Percentiles rank a stretch among this genome's conserved stretches.
These are phyloP conservation scores for Senna siamea DNA, from an alignment of 306 rosid species.

Conservation along the genomic window DNA sequence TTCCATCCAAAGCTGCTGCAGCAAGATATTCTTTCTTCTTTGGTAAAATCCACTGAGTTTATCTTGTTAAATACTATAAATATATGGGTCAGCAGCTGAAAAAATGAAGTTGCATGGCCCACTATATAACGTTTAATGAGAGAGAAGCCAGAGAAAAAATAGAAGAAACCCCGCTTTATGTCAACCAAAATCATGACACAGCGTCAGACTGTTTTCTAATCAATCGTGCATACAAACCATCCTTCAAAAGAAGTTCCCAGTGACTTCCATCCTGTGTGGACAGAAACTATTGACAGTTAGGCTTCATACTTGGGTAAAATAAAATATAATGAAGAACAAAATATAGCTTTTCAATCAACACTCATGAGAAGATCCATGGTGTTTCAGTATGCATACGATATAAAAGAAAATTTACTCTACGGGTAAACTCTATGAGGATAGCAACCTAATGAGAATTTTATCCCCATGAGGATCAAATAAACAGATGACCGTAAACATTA, in stretches of 20 bases:
- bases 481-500: too few species aligned
- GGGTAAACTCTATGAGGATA: not conserved
- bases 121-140: slow-evolving; percentile 35
- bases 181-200: slow-evolving; percentile 54
- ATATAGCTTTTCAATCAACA: slow-evolving; percentile 28
- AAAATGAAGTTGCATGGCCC: slow-evolving; percentile 43
- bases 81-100: slow-evolving; percentile 44
- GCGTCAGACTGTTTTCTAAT: slow-evolving; percentile 84
- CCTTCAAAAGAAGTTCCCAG: slow-evolving; percentile 73
- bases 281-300: slow-evolving; percentile 23
- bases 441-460: not conserved
- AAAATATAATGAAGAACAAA: not conserved
- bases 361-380: slow-evolving; percentile 21
- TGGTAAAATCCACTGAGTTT: slow-evolving; percentile 18
- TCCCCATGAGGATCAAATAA: not conserved
- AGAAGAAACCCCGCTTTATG: slow-evolving; percentile 13
- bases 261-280: slow-evolving; percentile 75
- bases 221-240: slow-evolving; percentile 81
- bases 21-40: slow-evolving; percentile 27
- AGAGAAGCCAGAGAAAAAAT: slow-evolving; percentile 32
- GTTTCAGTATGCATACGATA: slow-evolving; percentile 18
- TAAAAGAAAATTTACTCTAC: slow-evolving; percentile 11
- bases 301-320: slow-evolving; percentile 8
- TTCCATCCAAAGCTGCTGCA: slow-evolving; percentile 33
- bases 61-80: slow-evolving; percentile 28